Evolutionary conservation across 192 early-diverging fungal genomes (phyloP).

Genomic region (Coemansia pectinata): DNA sequence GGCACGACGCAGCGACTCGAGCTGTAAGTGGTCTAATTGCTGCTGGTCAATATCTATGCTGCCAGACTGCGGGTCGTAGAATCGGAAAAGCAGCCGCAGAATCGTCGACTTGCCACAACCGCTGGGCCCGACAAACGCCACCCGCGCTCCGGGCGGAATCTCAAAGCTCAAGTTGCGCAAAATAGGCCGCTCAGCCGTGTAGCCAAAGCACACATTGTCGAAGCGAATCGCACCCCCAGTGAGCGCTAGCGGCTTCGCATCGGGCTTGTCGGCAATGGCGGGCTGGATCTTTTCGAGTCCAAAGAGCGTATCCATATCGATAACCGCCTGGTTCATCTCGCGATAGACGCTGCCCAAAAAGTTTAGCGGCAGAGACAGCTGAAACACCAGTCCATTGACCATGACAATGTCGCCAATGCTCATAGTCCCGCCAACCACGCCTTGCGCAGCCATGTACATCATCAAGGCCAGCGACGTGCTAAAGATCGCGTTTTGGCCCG

Average conservation of each 20-base stretch:
- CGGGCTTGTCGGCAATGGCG: constrained; percentile 60
- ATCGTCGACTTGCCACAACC: constrained; percentile 93
- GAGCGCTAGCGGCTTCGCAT: constrained; percentile 58
- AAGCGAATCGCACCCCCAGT: constrained; percentile 79
- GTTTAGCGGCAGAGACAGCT: constrained; percentile 95
- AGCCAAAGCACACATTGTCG: constrained; percentile 89
- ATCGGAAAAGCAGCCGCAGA: constrained; percentile 86
- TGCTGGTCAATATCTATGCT: constrained; percentile 85
- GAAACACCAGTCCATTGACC: constrained; percentile 98
- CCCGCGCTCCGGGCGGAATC: constrained; percentile 81
- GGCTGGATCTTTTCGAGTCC: constrained; percentile 66
- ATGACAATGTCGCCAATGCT: constrained; percentile 98
- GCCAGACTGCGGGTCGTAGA: constrained; percentile 85
- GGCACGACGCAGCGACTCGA: constrained; percentile 72
- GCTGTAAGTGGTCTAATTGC: constrained; percentile 72
- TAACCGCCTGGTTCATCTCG: constrained; percentile 90
- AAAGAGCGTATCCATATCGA: constrained; percentile 99
- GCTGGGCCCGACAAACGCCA: constrained; percentile 91
- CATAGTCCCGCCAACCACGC: constrained; percentile 75
- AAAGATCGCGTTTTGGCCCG: constrained; percentile 95
- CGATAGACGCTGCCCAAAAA: constrained; percentile 98
- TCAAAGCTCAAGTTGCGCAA: constrained; percentile 74
- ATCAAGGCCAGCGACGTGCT: constrained; percentile 87
- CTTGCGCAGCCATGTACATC: constrained; percentile 96
- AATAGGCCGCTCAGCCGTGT: constrained; percentile 72